Conservation (phyloP, 2,329 filamentous ascomycete species). For the Capronia americana region DNA sequence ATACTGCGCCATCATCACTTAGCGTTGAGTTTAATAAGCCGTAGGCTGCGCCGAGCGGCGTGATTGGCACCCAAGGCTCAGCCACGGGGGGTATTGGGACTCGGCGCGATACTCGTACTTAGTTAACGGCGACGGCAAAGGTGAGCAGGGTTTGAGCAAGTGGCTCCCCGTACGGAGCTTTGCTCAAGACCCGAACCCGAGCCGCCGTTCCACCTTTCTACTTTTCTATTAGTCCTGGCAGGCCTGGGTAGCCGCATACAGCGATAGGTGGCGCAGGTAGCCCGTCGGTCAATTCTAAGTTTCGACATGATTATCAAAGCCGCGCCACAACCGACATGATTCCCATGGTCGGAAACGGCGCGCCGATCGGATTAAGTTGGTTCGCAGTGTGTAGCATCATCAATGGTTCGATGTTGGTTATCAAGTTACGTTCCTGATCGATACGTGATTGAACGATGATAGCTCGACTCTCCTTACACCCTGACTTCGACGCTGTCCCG, state of each 20-base stretch:
- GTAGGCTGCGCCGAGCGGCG: neutral
- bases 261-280: neutral
- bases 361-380: no score
- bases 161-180: no score
- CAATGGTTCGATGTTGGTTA: neutral
- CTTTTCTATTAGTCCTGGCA: neutral
- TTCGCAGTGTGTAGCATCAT: neutral
- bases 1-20: neutral
- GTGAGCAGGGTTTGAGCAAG: neutral
- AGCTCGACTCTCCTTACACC: neutral
- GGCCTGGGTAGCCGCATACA: neutral
- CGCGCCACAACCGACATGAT: neutral
- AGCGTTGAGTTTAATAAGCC: constrained; percentile 12
- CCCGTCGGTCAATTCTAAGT: neutral
- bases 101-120: no score
- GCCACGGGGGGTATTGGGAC: neutral
- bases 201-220: neutral
- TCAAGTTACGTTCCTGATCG: neutral
- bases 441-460: neutral
- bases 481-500: no score
- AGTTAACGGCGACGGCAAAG: neutral
- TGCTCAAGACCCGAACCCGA: neutral
- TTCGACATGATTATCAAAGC: neutral
- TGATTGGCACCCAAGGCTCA: neutral
- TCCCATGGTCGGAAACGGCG: neutral